Evolutionary conservation across 495 filamentous ascomycete genomes (phyloP).

Genomic region (Xylaria flabelliformis): DNA sequence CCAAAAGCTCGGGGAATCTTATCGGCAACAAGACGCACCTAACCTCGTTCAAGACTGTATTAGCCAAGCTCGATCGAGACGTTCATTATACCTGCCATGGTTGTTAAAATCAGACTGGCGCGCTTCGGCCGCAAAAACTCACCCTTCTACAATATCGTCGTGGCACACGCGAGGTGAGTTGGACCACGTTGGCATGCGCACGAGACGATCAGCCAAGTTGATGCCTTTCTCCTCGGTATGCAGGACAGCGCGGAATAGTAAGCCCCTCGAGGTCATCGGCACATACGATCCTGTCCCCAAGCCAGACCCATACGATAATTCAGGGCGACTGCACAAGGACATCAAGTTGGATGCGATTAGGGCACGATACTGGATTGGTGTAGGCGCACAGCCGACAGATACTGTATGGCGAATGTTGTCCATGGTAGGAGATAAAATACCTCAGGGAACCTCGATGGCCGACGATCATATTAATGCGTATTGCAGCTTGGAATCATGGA

Average conservation of each 20-base stretch:
- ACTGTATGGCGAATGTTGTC: constrained; percentile 83
- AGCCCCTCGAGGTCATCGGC: constrained; percentile 90
- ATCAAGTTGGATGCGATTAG: constrained; percentile 81
- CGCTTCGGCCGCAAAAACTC: constrained; percentile 88
- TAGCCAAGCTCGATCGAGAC: background rate
- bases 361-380: constrained; percentile 94
- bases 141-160: constrained; percentile 97
- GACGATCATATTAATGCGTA: background rate
- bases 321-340: constrained; percentile 80
- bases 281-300: constrained; percentile 94
- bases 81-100: constrained; percentile 64
- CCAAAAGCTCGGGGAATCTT: background rate
- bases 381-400: constrained; percentile 92
- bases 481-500: constrained; percentile 38
- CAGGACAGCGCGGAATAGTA: constrained; percentile 80
- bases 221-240: constrained; percentile 17
- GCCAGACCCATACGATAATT: constrained; percentile 67
- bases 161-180: constrained; percentile 88
- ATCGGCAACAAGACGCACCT: background rate
- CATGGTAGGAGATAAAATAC: constrained; percentile 66
- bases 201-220: constrained; percentile 7
- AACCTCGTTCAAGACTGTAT: background rate
- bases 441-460: background rate
- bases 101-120: constrained; percentile 88
- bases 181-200: constrained; percentile 7